Evolutionary conservation across 495 filamentous ascomycete genomes (phyloP), one percentile per base, ranked within the genome.

Genomic region (Neurospora sp.): DNA sequence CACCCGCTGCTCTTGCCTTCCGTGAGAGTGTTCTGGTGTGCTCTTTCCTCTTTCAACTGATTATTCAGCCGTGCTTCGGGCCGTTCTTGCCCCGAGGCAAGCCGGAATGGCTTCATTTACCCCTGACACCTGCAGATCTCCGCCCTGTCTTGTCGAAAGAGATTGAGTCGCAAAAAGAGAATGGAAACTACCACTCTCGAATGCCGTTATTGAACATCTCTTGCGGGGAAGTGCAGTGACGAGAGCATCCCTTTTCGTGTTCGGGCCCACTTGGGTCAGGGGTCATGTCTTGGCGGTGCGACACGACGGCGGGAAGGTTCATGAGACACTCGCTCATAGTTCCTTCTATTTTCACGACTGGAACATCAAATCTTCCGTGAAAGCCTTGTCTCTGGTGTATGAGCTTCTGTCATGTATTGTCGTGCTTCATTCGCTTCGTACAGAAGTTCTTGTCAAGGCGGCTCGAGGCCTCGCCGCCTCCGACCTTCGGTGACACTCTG

Each of bases 321-420:
- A 16, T 14, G 54, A 62, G 27, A 62, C 54, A 66, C 54, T 66
- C 54, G 1, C 1, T 18, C 54, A 18, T 66, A 66, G 20, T 66
- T 37, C 31, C 14, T 66, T 66, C 31, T 27, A 16, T 37, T 62
- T 12, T 31, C 1, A 16, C 0, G 5, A 14, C 3, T 18, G 6
- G 6, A 18, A 35, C 12, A 3, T 9, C 0, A 5, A 18, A 18
- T 0, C 0, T 9, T 8, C 7, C 2, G 2, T 3, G 18, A 4
- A 9, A 8, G 7, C 12, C 0, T 37, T 35, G 2, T 0, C 1
- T 2, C 2, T 0, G n/a, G 5, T 0, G 23, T 35, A 4, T 0
- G 0, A 66, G 1, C 1, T 0, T 18, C 54, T 1, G 0, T 16
- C 6, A 8, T 66, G 54, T 59, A 0, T 31, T 31, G 0, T 8